Conservation (phyloP, 202 grass and related monocot genomes). For the Musa balbisiana region DNA sequence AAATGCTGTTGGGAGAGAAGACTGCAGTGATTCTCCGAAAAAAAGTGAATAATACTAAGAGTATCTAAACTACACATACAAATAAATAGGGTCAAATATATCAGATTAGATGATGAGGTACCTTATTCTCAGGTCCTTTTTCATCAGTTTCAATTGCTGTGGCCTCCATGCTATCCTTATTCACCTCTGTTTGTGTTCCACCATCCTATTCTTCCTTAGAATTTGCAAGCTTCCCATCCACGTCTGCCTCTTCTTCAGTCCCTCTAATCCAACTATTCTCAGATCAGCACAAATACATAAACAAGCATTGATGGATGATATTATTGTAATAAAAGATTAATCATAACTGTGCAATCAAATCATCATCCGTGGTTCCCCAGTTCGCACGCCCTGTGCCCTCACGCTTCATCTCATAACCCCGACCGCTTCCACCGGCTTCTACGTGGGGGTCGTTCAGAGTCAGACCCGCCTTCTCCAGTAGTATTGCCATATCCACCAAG, state of each 20-base stretch:
- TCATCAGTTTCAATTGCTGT: conserved; percentile 2
- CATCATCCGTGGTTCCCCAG: conserved; percentile 12
- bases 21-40: too few relatives aligned
- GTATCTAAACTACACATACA: too few relatives aligned
- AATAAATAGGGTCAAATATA: neutral
- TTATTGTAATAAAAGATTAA: neutral
- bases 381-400: conserved; percentile 10
- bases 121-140: conserved; percentile 16
- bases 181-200: conserved; percentile 4
- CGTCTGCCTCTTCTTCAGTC: neutral
- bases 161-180: neutral
- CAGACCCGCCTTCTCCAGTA: neutral
- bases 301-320: neutral
- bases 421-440: neutral
- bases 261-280: neutral
- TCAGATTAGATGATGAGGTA: neutral
- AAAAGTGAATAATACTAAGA: too few relatives aligned
- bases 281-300: neutral
- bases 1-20: too few relatives aligned
- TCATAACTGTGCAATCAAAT: conserved; percentile 10
- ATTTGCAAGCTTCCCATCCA: neutral
- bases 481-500: conserved; percentile 2
- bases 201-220: neutral
- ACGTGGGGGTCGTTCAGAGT: conserved; percentile 2
- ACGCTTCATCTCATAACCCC: conserved; percentile 8